Conservation (phyloP, 495 filamentous ascomycete species). For the Pyronema omphalodes region DNA sequence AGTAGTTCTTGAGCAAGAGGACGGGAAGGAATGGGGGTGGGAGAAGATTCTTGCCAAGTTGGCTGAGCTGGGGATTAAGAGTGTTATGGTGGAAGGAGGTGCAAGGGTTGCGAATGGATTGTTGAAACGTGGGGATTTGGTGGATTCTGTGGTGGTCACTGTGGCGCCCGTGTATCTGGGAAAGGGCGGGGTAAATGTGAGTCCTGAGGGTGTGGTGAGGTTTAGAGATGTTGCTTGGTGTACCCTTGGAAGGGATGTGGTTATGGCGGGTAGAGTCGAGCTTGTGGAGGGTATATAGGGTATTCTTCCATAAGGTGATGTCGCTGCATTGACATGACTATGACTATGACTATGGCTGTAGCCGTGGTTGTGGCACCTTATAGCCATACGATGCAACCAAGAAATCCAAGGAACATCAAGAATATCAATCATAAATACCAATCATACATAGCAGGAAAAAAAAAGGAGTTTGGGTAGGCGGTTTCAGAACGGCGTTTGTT, state of each 20-base stretch:
- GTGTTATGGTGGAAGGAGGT: slow-evolving; percentile 81
- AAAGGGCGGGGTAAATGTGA: slow-evolving; percentile 53
- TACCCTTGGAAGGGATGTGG: slow-evolving; percentile 58
- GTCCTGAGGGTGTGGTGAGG: slow-evolving; percentile 42
- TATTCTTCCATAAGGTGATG: no score
- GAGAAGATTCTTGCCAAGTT: slow-evolving; percentile 39
- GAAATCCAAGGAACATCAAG: no score
- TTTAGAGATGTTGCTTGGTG: slow-evolving; percentile 52
- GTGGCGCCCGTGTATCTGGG: slow-evolving; percentile 75
- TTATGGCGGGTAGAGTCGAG: slow-evolving; percentile 41
- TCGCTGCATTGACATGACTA: no score
- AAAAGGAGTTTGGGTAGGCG: no score
- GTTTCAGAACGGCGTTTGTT: no score
- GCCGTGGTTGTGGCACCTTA: no score
- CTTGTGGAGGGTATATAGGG: no score
- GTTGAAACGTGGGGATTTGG: slow-evolving; percentile 42
- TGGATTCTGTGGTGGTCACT: slow-evolving; percentile 62
- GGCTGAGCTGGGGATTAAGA: slow-evolving; percentile 41
- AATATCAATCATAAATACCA: no score
- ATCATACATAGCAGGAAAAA: no score
- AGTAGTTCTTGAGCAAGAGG: slow-evolving; percentile 17
- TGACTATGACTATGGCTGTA: no score
- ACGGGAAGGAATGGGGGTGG: slow-evolving; percentile 33
- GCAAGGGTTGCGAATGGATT: slow-evolving; percentile 60
- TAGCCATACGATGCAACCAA: no score